phyloP scores from a whole-genome alignment of 768 basidiomycete species.

The Pleurotus tuber-regium region DNA sequence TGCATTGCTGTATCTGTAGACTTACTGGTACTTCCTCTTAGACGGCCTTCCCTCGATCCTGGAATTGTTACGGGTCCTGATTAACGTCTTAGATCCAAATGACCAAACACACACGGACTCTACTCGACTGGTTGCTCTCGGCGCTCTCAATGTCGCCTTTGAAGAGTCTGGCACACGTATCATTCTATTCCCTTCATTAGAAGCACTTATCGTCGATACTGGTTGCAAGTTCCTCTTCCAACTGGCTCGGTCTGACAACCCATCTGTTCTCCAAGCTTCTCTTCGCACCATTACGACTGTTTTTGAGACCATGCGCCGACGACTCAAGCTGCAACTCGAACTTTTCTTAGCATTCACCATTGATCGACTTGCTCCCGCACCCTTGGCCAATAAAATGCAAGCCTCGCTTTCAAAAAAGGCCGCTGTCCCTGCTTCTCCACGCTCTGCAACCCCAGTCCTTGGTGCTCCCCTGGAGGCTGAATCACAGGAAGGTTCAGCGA shows the following conservation, averaged over 20 bases:
- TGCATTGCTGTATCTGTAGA: slow-evolving; percentile 2
- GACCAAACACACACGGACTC: slow-evolving; percentile 96
- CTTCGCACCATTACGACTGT: slow-evolving; percentile 86
- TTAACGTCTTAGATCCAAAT: slow-evolving; percentile 92
- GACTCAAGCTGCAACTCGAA: slow-evolving; percentile 93
- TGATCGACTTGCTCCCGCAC: slow-evolving; percentile 76
- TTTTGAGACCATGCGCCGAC: slow-evolving; percentile 79
- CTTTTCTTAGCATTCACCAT: slow-evolving; percentile 93
- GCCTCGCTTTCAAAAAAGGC: slow-evolving; percentile 28
- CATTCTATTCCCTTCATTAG: slow-evolving; percentile 73
- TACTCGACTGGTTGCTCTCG: slow-evolving; percentile 84
- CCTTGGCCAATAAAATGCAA: slow-evolving; percentile 24
- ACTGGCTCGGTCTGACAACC: slow-evolving; percentile 88
- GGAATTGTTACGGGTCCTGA: slow-evolving; percentile 89
- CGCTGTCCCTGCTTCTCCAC: slow-evolving; percentile 41
- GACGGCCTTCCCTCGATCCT: slow-evolving; percentile 92
- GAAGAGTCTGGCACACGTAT: slow-evolving; percentile 80
- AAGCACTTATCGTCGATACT: slow-evolving; percentile 75
- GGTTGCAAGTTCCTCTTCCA: slow-evolving; percentile 98
- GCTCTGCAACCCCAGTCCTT: slow-evolving; percentile 48
- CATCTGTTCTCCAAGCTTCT: slow-evolving; percentile 71
- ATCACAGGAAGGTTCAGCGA: slow-evolving; percentile 37
- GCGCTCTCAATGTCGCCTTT: slow-evolving; percentile 84
- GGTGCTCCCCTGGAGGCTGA: slow-evolving; percentile 40
- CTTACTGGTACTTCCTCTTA: slow-evolving; percentile 22